Percentiles rank a stretch among this genome's conserved stretches.
Evolutionary conservation across 225 moss, liverwort and hornwort genomes (phyloP).

Genomic region (Polytrichum formosum): DNA sequence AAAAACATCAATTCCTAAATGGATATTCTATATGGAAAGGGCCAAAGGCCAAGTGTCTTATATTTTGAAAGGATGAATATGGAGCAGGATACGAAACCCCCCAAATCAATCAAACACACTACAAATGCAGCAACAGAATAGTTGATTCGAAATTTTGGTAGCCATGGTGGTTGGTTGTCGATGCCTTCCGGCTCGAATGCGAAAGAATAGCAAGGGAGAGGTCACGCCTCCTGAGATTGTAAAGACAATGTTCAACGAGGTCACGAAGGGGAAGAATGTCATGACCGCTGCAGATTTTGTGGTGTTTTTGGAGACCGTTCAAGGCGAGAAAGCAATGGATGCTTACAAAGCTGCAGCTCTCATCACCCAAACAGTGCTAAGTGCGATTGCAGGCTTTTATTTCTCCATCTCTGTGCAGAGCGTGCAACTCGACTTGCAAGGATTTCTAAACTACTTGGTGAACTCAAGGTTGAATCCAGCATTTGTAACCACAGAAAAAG

Average conservation of each 20-base stretch:
- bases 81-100: too few relatives aligned
- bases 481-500: conserved; percentile 15
- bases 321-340: conserved; percentile 29
- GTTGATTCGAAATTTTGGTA: too few relatives aligned
- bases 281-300: conserved; percentile 38
- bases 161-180: neutral
- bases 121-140: too few relatives aligned
- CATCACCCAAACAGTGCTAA: conserved; percentile 24
- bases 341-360: conserved; percentile 24
- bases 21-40: too few relatives aligned
- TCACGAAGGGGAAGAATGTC: conserved; percentile 27
- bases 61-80: too few relatives aligned
- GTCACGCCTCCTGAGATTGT: conserved; percentile 21
- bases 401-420: conserved; percentile 13
- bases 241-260: conserved; percentile 21
- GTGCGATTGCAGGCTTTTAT: conserved; percentile 6
- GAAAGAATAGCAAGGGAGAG: neutral
- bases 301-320: conserved; percentile 26
- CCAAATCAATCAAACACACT: too few relatives aligned
- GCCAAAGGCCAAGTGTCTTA: too few relatives aligned
- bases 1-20: too few relatives aligned
- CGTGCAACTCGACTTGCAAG: conserved; percentile 19
- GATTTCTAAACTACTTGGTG: conserved; percentile 21
- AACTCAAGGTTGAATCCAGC: conserved; percentile 16
- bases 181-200: neutral